Conservation (phyloP, 2,329 filamentous ascomycete genomes). For the Penicillium sp. region DNA sequence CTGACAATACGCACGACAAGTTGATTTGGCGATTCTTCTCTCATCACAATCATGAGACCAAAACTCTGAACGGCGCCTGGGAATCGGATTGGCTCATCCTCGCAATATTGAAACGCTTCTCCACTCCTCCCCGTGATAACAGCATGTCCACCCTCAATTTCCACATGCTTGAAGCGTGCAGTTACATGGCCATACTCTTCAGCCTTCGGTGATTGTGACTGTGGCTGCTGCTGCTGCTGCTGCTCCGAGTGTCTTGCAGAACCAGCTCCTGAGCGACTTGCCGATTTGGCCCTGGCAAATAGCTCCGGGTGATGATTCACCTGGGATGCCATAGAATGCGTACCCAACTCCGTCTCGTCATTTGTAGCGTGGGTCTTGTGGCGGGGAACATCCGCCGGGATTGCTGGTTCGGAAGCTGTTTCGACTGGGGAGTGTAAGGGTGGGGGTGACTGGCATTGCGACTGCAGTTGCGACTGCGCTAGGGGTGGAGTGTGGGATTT, state of each 20-base stretch:
- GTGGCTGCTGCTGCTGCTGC: not conserved
- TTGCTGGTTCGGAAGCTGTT: slow-evolving; percentile 1
- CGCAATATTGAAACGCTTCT: slow-evolving; percentile 74
- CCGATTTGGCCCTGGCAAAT: slow-evolving; percentile 17
- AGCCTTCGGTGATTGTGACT: not conserved
- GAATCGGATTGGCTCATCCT: slow-evolving; percentile 89
- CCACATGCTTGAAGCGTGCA: slow-evolving; percentile 75
- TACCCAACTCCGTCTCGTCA: slow-evolving; percentile 20
- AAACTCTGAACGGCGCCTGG: slow-evolving; percentile 82
- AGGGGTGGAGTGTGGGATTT: slow-evolving; percentile 13
- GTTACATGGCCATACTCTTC: slow-evolving; percentile 63
- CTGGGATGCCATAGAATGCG: slow-evolving; percentile 24
- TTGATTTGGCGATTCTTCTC: slow-evolving; percentile 65
- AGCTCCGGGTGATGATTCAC: slow-evolving; percentile 24
- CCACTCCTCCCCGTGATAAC: slow-evolving; percentile 80
- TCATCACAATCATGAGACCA: slow-evolving; percentile 74
- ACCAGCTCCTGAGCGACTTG: slow-evolving; percentile 11
- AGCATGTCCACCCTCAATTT: slow-evolving; percentile 77
- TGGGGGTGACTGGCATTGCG: not conserved
- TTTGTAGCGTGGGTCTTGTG: slow-evolving; percentile 18
- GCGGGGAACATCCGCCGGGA: slow-evolving; percentile 16
- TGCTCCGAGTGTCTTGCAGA: slow-evolving; percentile 7
- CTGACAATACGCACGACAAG: slow-evolving; percentile 75
- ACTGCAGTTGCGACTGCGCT: not conserved
- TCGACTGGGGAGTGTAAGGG: not conserved